These are phyloP conservation scores for Aspergillus sp. DNA, from an alignment of 2,329 filamentous ascomycete genomes.

Conservation along the genomic window DNA sequence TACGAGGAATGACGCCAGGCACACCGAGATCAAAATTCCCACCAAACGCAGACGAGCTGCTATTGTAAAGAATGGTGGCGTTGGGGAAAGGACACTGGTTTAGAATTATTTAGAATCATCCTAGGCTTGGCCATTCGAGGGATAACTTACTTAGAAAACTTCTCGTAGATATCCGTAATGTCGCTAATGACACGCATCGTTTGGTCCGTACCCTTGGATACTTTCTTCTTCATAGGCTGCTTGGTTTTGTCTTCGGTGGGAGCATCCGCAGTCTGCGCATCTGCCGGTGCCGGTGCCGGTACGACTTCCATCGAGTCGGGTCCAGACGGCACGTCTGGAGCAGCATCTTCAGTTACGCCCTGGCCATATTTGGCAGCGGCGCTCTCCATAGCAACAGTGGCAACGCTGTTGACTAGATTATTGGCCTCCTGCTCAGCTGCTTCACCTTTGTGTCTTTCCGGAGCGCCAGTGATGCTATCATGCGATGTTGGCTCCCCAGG, in stretches of 20 bases:
- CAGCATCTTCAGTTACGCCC: slow-evolving; percentile 43
- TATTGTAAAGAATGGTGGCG: slow-evolving; percentile 52
- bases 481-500: slow-evolving; percentile 41
- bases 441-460: slow-evolving; percentile 73
- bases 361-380: slow-evolving; percentile 70
- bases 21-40: slow-evolving; percentile 44
- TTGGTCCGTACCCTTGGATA: background rate
- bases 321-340: background rate
- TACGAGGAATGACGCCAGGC: slow-evolving; percentile 47
- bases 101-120: background rate
- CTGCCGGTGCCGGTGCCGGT: slow-evolving; percentile 20
- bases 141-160: slow-evolving; percentile 48
- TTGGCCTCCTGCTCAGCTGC: slow-evolving; percentile 74
- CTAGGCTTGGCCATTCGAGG: background rate
- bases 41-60: slow-evolving; percentile 49
- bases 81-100: slow-evolving; percentile 51
- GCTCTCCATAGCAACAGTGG: slow-evolving; percentile 63
- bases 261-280: background rate
- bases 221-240: slow-evolving; percentile 39
- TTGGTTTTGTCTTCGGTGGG: slow-evolving; percentile 20
- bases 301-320: background rate
- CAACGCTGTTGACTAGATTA: slow-evolving; percentile 69
- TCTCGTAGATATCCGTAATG: slow-evolving; percentile 51
- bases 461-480: slow-evolving; percentile 68
- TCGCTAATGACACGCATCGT: slow-evolving; percentile 1